These are phyloP conservation scores for Aspergillus panamensis DNA, from an alignment of 495 filamentous ascomycete genomes.

Conservation along the genomic window DNA sequence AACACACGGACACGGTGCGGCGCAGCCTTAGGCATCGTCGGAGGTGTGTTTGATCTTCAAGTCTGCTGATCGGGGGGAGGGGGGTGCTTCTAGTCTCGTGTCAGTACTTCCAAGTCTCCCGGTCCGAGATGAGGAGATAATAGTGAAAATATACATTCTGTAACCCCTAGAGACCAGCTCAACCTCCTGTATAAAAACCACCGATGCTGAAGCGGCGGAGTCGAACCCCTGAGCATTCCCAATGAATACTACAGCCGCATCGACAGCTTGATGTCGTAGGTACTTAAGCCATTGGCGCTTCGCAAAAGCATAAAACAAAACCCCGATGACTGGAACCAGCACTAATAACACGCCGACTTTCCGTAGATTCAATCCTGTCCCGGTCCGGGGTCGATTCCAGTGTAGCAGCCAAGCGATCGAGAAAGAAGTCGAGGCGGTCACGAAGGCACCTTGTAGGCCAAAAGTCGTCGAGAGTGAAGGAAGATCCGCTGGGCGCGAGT, in stretches of 20 bases:
- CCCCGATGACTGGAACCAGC: slow-evolving; percentile 51
- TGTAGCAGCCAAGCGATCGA: slow-evolving; percentile 68
- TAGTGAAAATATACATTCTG: slow-evolving; percentile 63
- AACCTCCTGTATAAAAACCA: slow-evolving; percentile 91
- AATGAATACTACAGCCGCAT: slow-evolving; percentile 69
- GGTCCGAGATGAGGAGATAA: background rate
- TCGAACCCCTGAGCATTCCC: slow-evolving; percentile 79
- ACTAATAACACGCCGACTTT: slow-evolving; percentile 57
- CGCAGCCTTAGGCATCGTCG: slow-evolving; percentile 78
- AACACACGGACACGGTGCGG: slow-evolving; percentile 62
- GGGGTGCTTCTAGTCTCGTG: slow-evolving; percentile 65
- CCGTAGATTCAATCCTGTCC: slow-evolving; percentile 34
- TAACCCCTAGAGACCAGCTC: slow-evolving; percentile 94
- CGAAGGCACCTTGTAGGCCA: slow-evolving; percentile 47
- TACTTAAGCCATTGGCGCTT: slow-evolving; percentile 83
- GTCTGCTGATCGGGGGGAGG: slow-evolving; percentile 74
- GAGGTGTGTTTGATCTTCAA: slow-evolving; percentile 74
- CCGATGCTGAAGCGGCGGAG: slow-evolving; percentile 69
- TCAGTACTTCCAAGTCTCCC: slow-evolving; percentile 34
- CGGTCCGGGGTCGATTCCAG: slow-evolving; percentile 51
- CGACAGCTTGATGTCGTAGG: slow-evolving; percentile 70
- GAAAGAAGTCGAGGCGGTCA: slow-evolving; percentile 58
- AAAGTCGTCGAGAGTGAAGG: slow-evolving; percentile 43
- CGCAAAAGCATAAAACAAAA: slow-evolving; percentile 65
- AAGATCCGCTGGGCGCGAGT: slow-evolving; percentile 32